phyloP scores from a whole-genome alignment of 495 filamentous ascomycete species.

The Hyaloscypha finlandica region DNA sequence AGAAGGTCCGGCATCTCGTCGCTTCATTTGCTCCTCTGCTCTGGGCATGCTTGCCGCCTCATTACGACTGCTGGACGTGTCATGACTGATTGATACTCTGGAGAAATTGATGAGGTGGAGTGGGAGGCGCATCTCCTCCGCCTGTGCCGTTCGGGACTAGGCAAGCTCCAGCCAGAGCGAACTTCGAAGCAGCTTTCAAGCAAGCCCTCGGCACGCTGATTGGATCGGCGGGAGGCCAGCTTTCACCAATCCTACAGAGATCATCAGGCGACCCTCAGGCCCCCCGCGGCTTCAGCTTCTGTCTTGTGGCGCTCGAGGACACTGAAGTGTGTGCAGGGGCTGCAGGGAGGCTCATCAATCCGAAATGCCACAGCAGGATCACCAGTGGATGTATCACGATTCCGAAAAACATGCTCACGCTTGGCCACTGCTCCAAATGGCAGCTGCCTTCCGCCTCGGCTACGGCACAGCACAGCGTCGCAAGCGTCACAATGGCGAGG shows the following conservation, averaged over 20 bases:
- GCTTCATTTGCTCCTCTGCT: neutral
- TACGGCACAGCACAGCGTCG: conserved; percentile 8
- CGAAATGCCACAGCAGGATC: conserved; percentile 6
- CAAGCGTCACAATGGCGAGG: neutral
- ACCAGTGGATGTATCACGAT: neutral
- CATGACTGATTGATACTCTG: neutral
- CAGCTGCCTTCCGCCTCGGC: neutral
- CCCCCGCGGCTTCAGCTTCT: conserved; percentile 12
- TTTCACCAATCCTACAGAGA: conserved; percentile 4
- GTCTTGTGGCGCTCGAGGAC: conserved; percentile 10
- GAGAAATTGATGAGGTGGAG: neutral
- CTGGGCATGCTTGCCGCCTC: neutral
- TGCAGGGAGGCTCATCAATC: conserved; percentile 4
- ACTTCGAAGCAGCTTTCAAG: neutral
- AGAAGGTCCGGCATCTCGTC: conserved; percentile 1
- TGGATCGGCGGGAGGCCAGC: conserved; percentile 6
- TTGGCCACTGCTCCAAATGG: neutral
- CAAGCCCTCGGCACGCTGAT: neutral
- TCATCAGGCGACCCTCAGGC: conserved; percentile 9
- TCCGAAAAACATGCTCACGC: neutral
- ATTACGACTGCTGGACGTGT: conserved; percentile 13
- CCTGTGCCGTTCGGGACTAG: neutral
- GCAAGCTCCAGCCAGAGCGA: neutral
- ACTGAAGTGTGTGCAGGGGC: conserved; percentile 5
- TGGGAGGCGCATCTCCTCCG: neutral